A percentile compares a stretch with the other conserved stretches of the same genome.
These are phyloP conservation scores for Skeletonema grethae DNA, from an alignment of 108 stramenopile genomes.

Conservation along the genomic window DNA sequence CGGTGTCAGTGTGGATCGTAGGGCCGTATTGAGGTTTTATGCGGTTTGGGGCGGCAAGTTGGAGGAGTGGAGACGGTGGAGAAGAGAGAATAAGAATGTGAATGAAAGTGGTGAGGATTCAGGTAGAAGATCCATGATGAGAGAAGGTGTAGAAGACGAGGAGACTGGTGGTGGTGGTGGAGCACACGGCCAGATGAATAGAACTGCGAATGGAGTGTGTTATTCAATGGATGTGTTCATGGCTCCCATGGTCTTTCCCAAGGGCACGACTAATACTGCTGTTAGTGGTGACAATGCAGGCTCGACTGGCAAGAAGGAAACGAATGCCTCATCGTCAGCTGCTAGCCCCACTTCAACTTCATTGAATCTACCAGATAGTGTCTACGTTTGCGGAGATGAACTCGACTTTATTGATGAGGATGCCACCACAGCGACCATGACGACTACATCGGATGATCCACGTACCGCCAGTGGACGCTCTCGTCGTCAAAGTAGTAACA, in stretches of 20 bases:
- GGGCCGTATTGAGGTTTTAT: slow-evolving; percentile 9
- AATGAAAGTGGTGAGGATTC: too few relatives aligned
- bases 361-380: not conserved
- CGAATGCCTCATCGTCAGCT: not conserved
- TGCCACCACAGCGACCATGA: not conserved
- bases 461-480: too few relatives aligned
- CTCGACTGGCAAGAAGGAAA: not conserved
- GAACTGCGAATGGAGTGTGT: not conserved
- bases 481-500: too few relatives aligned
- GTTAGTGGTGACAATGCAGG: not conserved
- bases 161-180: too few relatives aligned
- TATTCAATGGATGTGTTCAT: slow-evolving; percentile 23
- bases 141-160: too few relatives aligned
- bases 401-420: slow-evolving; percentile 24
- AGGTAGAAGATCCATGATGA: too few relatives aligned
- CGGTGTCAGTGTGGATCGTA: slow-evolving; percentile 46
- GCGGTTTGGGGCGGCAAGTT: slow-evolving; percentile 21
- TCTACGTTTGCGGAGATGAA: slow-evolving; percentile 8
- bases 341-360: too few relatives aligned
- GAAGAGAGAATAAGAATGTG: not conserved
- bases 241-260: slow-evolving; percentile 36
- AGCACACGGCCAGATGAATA: too few relatives aligned
- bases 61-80: slow-evolving; percentile 22
- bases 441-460: too few relatives aligned
- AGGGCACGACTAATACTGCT: not conserved